These are phyloP conservation scores for Dillenia suffruticosa DNA, from an alignment of 164 flowering plant genomes.

Conservation along the genomic window DNA sequence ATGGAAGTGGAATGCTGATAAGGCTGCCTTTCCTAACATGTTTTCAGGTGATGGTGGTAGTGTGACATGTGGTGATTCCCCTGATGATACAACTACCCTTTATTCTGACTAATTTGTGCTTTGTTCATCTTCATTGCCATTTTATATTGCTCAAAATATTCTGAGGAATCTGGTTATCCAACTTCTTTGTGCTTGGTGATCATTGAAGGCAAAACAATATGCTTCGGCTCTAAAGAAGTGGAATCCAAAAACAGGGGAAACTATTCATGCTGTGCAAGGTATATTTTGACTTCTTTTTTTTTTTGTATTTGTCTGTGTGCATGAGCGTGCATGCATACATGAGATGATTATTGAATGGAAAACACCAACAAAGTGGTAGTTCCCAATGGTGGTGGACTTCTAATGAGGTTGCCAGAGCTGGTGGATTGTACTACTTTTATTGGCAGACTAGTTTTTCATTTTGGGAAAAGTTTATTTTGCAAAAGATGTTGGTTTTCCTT, in stretches of 20 bases:
- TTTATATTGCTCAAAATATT: neutral
- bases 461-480: too few species aligned
- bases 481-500: too few species aligned
- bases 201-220: constrained; percentile 66
- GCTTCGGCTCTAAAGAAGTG: constrained; percentile 97
- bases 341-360: too few species aligned
- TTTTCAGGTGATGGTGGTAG: constrained; percentile 71
- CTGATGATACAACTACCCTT: constrained; percentile 60
- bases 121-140: constrained; percentile 1
- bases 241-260: constrained; percentile 84
- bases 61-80: constrained; percentile 94
- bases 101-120: neutral
- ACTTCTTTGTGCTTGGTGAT: neutral
- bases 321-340: too few species aligned
- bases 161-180: neutral
- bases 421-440: too few species aligned
- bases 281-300: constrained; percentile 4
- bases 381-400: too few species aligned
- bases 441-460: too few species aligned
- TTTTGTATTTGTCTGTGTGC: too few species aligned
- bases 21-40: constrained; percentile 44
- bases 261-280: constrained; percentile 71
- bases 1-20: constrained; percentile 99
- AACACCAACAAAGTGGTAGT: too few species aligned
- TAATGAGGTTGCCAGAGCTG: too few species aligned